phyloP scores from a whole-genome alignment of 2,329 filamentous ascomycete species.

The Fusarium continuum region DNA sequence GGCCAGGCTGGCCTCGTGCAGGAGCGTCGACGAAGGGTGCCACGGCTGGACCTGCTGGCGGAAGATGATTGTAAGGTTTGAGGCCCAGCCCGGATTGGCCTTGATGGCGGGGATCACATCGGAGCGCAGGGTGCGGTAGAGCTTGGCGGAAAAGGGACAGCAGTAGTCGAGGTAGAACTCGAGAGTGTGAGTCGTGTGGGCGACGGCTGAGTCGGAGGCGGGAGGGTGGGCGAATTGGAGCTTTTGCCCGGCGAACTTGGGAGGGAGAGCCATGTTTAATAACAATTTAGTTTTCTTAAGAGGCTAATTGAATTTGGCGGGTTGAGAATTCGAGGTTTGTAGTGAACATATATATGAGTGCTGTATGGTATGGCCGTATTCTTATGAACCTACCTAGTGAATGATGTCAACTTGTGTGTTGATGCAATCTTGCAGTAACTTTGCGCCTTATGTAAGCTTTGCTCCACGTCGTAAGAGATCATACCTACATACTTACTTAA shows the following conservation, averaged over 20 bases:
- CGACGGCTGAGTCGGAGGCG: conserved; percentile 47
- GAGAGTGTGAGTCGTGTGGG: conserved; percentile 64
- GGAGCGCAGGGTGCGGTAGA: conserved; percentile 80
- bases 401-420: conserved; percentile 30
- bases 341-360: background rate
- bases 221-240: conserved; percentile 59
- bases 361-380: conserved; percentile 7
- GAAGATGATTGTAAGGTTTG: conserved; percentile 78
- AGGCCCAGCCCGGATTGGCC: conserved; percentile 63
- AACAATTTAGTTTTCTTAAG: background rate
- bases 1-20: conserved; percentile 85
- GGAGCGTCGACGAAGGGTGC: conserved; percentile 86
- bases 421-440: conserved; percentile 18
- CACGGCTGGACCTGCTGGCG: conserved; percentile 93
- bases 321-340: background rate
- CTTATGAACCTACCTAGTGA: background rate
- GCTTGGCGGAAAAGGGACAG: conserved; percentile 74
- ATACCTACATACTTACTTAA: no score
- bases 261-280: conserved; percentile 74
- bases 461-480: background rate
- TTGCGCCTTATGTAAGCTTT: conserved; percentile 30
- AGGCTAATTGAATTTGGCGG: background rate
- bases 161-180: conserved; percentile 87
- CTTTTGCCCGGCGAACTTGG: conserved; percentile 79
- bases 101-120: conserved; percentile 72